phyloP scores from a whole-genome alignment of 2,329 filamentous ascomycete species.

The Talaromyces piceae region DNA sequence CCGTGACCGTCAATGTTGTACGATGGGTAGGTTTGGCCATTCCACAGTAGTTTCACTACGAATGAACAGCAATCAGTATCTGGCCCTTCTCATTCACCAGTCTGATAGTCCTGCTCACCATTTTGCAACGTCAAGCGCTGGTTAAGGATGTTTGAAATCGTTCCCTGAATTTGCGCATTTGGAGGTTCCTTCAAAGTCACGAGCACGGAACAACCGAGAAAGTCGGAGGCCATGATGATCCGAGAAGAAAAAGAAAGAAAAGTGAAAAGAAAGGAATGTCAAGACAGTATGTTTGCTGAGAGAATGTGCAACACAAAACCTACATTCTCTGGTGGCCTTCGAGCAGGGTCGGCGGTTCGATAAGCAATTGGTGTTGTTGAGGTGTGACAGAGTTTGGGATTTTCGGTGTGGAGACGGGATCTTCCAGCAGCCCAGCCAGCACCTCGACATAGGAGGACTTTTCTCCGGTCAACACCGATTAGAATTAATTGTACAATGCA shows the following conservation, averaged over 20 bases:
- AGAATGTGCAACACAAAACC: background rate
- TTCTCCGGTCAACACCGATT: too few species aligned
- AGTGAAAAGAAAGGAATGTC: conserved; percentile 3
- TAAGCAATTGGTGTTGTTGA: too few species aligned
- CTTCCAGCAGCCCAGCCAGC: too few species aligned
- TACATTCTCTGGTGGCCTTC: conserved; percentile 1
- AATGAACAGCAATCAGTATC: conserved; percentile 27
- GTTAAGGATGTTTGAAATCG: conserved; percentile 62
- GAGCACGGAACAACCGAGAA: conserved; percentile 68
- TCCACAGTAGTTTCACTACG: conserved; percentile 42
- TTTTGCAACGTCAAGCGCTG: conserved; percentile 63
- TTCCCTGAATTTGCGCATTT: conserved; percentile 59
- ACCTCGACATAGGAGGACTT: too few species aligned
- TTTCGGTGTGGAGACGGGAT: background rate
- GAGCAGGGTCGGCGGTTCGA: background rate
- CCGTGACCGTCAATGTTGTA: conserved; percentile 52
- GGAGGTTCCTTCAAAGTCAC: conserved; percentile 63
- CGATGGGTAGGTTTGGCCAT: conserved; percentile 44
- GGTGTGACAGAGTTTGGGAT: background rate
- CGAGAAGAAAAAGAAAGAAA: too few species aligned
- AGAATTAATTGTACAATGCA: too few species aligned
- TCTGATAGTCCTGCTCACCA: conserved; percentile 46
- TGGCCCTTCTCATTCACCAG: background rate
- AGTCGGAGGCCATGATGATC: conserved; percentile 55
- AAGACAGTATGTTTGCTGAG: background rate